Base-by-base conservation (phyloP, 2,329 filamentous ascomycete species). In the Phoma sp. region DNA sequence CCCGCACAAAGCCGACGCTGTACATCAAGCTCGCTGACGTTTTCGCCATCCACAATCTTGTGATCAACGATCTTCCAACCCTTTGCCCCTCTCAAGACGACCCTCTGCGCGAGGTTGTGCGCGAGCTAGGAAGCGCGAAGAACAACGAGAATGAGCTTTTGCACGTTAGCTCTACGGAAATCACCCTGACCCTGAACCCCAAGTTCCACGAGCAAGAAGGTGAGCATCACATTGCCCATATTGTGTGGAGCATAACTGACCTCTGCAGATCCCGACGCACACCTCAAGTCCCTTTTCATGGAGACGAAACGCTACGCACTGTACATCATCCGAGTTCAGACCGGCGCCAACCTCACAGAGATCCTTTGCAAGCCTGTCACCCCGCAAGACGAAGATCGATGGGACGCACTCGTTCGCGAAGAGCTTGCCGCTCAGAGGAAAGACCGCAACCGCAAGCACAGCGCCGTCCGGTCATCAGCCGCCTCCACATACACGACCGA, bases 21-120 rank as follows among this genome's bases (percentile, higher is more conserved):
- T 99, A 98, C 79, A 96, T 99, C 80, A 99, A 99, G 79, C 93
- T 99, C 85, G 86, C 90, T 13, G 95, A 99, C 73, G 93, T 99
- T 52, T 98, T 99, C 73, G 90, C 93, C 43, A 93, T 99, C 55
- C 96, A 99, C 77, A 91, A 89, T 60, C 83, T 98, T 22, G 84
- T 98, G 49, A 88, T 91, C 3, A 82, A 87, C 23, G 91, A 98
- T 65, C 84, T 97, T 43, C 80, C 87, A 4, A 81, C 82, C 52
- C 87, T 98, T 57, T 96, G 91, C 65, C 89, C 90, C 1, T 84
- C 81, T 57, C 86, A 90, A 30, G 93, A 97, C 62, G 95, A 99
- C 71, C 84, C 92, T 56, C 83, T 99, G 52, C 89, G 91, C 55
- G 95, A 98, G 75, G 89, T 97, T 61, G 84, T 99, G 66, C 89